Base-by-base conservation (phyloP, 2,329 filamentous ascomycete genomes). In the Alternaria postmessia region DNA sequence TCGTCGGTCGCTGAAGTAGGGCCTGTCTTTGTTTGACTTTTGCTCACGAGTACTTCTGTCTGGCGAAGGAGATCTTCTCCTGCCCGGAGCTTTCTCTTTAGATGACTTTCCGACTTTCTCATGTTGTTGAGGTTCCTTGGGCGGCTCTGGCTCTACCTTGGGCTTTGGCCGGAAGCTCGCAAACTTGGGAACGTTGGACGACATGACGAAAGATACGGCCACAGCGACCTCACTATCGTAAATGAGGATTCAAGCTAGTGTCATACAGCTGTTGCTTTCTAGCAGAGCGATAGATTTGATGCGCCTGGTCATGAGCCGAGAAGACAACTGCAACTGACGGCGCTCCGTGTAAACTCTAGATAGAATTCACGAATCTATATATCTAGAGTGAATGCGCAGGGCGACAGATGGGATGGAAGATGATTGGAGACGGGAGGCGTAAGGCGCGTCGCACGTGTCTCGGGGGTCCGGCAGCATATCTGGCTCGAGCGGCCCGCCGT, bases 131-230 rank as follows among this genome's bases (percentile, higher is more conserved):
- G 61, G 63, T 59, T 67, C 54, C 20, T 58, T 64, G 12, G 54
- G 43, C 22, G 55, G 57, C 20, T 64, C 60, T 4, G 59, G 44
- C 6, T 59, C 55, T 5, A 51, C 38, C 56, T 73, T 75, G 11
- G 71, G 65, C 60, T 84, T 85, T 61, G 85, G 86, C 66, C 86
- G 89, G 81, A 94, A 94, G 64, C 91, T 94, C 20, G 87, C 83
- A 72, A 94, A 94, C 69, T 89, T 92, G 9, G 91, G 91, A 22
- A 91, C 82, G 41, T 69, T 68, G 7, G 73, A 61, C 49, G 63
- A 63, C 73, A 75, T 78, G 28, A 44, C 7, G 24, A 6, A 38
- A 39, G 24, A 30, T 14, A 18, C 18, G 16, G 24, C 22, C 26
- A 32, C 22, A 28, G 22, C 34, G 32, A 22, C 51, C 16, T 9